phyloP scores from a whole-genome alignment of 352 stramenopile genomes.

The Phytophthora macrochlamydospora region DNA sequence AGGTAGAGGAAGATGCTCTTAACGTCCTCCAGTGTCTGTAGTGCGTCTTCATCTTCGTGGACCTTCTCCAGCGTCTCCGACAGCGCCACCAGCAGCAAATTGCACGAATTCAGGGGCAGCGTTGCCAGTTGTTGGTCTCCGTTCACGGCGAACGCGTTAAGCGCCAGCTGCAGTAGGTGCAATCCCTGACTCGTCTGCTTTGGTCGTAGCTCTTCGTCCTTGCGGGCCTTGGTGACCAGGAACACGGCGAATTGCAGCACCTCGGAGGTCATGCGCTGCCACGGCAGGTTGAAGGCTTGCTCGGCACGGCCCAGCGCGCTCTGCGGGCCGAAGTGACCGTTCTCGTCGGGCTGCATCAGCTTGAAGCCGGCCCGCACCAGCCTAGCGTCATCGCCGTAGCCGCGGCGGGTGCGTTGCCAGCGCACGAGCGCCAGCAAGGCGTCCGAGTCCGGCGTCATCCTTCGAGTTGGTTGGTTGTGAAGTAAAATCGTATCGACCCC shows the following conservation, averaged over 20 bases:
- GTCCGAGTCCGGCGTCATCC: conserved; percentile 37
- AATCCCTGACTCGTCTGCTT: conserved; percentile 50
- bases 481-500: conserved; percentile 21
- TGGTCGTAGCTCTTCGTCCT: conserved; percentile 29
- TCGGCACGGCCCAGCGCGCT: conserved; percentile 40
- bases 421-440: conserved; percentile 65
- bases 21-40: conserved; percentile 55
- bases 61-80: conserved; percentile 58
- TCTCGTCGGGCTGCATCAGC: conserved; percentile 32
- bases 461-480: not conserved
- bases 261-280: conserved; percentile 62
- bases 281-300: conserved; percentile 59
- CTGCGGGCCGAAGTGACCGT: conserved; percentile 17
- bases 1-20: conserved; percentile 68
- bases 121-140: conserved; percentile 46
- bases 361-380: conserved; percentile 44
- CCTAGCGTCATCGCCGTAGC: conserved; percentile 52
- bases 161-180: conserved; percentile 56
- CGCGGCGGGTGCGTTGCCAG: conserved; percentile 63
- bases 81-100: conserved; percentile 71
- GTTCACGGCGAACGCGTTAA: conserved; percentile 46
- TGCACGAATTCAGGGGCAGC: conserved; percentile 72
- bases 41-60: conserved; percentile 12
- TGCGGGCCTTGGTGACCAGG: conserved; percentile 60
- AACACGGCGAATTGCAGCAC: conserved; percentile 73